Evolutionary conservation across 73 alveolate species (phyloP).

Genomic region (Stentor coeruleus): DNA sequence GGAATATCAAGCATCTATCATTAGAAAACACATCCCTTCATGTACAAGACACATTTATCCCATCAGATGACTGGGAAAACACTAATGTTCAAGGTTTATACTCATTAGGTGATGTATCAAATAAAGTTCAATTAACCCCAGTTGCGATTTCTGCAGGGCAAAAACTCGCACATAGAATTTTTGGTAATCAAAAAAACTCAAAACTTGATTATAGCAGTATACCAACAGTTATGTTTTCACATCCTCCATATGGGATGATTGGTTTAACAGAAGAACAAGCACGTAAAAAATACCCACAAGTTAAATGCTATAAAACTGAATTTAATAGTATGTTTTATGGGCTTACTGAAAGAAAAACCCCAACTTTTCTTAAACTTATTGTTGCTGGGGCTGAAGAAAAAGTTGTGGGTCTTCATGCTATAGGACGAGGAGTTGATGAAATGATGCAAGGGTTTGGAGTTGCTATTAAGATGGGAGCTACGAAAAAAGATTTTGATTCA

Average conservation of each 20-base stretch:
- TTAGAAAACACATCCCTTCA: slow-evolving; percentile 16
- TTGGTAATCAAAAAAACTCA: slow-evolving; percentile 50
- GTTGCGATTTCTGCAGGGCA: slow-evolving; percentile 96
- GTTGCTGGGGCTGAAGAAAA: slow-evolving; percentile 66
- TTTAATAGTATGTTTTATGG: slow-evolving; percentile 74
- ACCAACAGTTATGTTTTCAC: slow-evolving; percentile 83
- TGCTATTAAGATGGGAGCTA: slow-evolving; percentile 91
- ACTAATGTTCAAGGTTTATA: slow-evolving; percentile 80
- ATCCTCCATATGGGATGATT: slow-evolving; percentile 75
- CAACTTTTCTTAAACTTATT: slow-evolving; percentile 62
- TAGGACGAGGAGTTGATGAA: slow-evolving; percentile 92
- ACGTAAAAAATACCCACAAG: slow-evolving; percentile 53
- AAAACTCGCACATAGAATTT: slow-evolving; percentile 81
- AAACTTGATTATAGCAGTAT: slow-evolving; percentile 62
- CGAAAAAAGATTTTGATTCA: slow-evolving; percentile 76
- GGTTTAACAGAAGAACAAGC: slow-evolving; percentile 78
- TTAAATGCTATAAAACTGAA: slow-evolving; percentile 65
- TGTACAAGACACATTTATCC: neutral
- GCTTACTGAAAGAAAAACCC: slow-evolving; percentile 54
- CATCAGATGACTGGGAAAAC: slow-evolving; percentile 76
- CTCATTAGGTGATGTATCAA: slow-evolving; percentile 91
- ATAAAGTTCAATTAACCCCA: slow-evolving; percentile 85
- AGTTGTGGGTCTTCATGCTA: slow-evolving; percentile 86
- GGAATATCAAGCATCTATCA: slow-evolving; percentile 48
- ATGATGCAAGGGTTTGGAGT: slow-evolving; percentile 94